These are phyloP conservation scores for Jaapia argillacea DNA, from an alignment of 768 basidiomycete genomes.

Conservation along the genomic window DNA sequence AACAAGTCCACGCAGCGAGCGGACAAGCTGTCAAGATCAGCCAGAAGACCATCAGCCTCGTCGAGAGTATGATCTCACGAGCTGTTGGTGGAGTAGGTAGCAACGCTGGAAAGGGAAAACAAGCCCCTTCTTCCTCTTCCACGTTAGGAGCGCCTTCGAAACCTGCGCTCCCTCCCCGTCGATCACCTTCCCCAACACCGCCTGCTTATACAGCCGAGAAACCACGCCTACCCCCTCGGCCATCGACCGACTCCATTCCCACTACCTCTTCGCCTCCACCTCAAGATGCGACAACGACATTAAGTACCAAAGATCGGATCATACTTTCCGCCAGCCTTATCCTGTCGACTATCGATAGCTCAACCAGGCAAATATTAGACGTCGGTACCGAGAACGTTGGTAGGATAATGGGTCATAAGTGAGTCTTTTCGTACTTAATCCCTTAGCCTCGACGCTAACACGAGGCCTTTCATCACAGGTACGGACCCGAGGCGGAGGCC, in stretches of 20 bases:
- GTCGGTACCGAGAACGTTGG: constrained; percentile 37
- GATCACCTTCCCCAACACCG: constrained; percentile 1
- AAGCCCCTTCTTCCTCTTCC: background rate
- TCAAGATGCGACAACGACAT: too few species aligned
- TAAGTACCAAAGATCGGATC: constrained; percentile 36
- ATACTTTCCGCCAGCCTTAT: constrained; percentile 59
- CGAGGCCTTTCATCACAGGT: constrained; percentile 21
- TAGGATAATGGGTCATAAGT: constrained; percentile 47
- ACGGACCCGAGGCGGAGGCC: constrained; percentile 54
- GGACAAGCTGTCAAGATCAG: constrained; percentile 62
- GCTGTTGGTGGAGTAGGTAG: constrained; percentile 39
- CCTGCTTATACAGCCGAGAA: background rate
- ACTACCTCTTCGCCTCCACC: background rate
- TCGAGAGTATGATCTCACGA: constrained; percentile 50
- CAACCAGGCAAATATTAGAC: constrained; percentile 41
- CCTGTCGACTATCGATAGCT: constrained; percentile 52
- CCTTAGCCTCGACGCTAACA: background rate
- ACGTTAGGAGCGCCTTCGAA: background rate
- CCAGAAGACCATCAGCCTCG: constrained; percentile 44
- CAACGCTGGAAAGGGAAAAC: background rate
- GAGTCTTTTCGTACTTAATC: constrained; percentile 9
- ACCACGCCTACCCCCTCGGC: background rate
- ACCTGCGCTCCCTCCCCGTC: background rate
- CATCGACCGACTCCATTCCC: background rate
- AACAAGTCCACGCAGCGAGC: constrained; percentile 51